These are phyloP conservation scores for Sungouiella thailandica DNA, from an alignment of 805 yeast species.

Conservation along the genomic window DNA sequence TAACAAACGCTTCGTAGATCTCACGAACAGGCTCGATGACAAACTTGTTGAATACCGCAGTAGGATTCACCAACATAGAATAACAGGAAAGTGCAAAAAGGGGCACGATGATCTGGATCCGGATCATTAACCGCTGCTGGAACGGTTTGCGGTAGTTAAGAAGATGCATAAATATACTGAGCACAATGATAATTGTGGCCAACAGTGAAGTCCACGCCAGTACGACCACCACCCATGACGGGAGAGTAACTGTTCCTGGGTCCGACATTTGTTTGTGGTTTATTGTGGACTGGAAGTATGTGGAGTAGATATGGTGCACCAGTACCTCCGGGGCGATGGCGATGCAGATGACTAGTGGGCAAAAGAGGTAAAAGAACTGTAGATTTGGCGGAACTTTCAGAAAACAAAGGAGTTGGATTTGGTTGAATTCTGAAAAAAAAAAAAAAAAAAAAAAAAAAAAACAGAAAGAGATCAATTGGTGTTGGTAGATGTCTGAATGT, in stretches of 20 bases:
- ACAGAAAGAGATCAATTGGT: no score
- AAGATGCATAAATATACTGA: constrained; percentile 30
- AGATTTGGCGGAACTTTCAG: no score
- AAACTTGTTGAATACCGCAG: constrained; percentile 35
- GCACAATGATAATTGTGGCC: constrained; percentile 20
- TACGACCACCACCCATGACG: constrained; percentile 16
- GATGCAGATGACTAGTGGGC: no score
- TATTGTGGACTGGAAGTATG: no score
- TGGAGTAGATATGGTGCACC: no score
- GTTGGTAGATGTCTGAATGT: no score
- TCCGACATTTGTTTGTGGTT: no score
- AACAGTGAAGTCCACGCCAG: constrained; percentile 18
- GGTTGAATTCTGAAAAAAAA: no score
- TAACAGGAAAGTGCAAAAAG: constrained; percentile 72
- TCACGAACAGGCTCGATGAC: constrained; percentile 74
- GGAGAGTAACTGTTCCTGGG: constrained; percentile 6
- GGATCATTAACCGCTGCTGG: constrained; percentile 77
- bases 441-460: no score
- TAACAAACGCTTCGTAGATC: constrained; percentile 92
- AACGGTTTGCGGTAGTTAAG: constrained; percentile 80
- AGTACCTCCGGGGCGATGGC: no score
- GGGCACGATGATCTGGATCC: constrained; percentile 81
- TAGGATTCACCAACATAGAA: constrained; percentile 44
- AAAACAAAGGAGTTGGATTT: no score
- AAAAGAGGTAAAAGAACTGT: no score